A percentile compares a stretch with the other conserved stretches of the same genome.
These are phyloP conservation scores for Neurospora sp. DNA, from an alignment of 2,329 filamentous ascomycete species.

Conservation along the genomic window DNA sequence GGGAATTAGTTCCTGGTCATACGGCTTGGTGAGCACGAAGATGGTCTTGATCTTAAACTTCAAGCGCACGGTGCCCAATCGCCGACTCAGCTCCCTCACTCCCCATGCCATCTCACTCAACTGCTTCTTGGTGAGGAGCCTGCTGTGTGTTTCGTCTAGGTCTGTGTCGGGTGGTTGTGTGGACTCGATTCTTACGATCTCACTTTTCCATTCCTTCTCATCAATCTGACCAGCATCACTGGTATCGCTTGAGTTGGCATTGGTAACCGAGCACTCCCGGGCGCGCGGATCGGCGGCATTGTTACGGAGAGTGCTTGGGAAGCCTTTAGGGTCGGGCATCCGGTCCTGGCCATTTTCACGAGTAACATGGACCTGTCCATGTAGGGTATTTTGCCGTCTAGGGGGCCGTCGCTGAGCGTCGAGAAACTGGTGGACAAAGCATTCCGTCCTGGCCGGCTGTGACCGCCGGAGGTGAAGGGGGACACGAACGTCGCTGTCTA, in stretches of 20 bases:
- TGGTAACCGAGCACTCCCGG: constrained; percentile 4
- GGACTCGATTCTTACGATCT: constrained; percentile 33
- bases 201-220: constrained; percentile 44
- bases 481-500: constrained; percentile 35
- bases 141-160: constrained; percentile 36
- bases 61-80: constrained; percentile 72
- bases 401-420: constrained; percentile 40
- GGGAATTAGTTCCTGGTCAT: constrained; percentile 69
- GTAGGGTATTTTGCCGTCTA: constrained; percentile 8
- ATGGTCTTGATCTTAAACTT: constrained; percentile 74
- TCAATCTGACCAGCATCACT: constrained; percentile 43
- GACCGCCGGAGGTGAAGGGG: constrained; percentile 26
- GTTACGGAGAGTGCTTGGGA: neutral
- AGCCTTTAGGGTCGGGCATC: constrained; percentile 11
- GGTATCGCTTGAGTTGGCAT: constrained; percentile 23
- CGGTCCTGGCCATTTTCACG: constrained; percentile 6
- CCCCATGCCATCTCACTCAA: constrained; percentile 96
- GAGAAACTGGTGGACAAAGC: constrained; percentile 56
- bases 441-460: constrained; percentile 38
- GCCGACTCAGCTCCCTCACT: constrained; percentile 80
- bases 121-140: constrained; percentile 90
- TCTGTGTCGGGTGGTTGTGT: constrained; percentile 12
- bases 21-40: constrained; percentile 85
- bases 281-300: neutral
- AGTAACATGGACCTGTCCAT: constrained; percentile 4